phyloP scores from a whole-genome alignment of 2,329 filamentous ascomycete genomes.

The Reticulascus tulasneorum region DNA sequence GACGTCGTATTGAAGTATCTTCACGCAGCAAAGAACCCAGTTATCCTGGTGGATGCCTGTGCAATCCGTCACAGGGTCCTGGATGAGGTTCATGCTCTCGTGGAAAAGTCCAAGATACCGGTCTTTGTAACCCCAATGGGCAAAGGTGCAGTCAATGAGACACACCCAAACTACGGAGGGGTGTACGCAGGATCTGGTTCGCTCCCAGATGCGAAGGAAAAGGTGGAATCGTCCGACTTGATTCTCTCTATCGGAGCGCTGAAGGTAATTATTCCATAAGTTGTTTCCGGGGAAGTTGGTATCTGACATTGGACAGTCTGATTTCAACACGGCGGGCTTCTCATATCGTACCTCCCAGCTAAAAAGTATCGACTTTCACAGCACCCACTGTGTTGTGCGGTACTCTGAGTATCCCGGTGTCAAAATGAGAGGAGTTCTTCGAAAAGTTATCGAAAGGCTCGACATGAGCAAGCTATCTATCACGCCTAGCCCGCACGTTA shows the following conservation, averaged over 20 bases:
- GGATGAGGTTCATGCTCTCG: constrained; percentile 66
- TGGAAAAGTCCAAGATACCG: constrained; percentile 70
- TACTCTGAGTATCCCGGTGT: constrained; percentile 77
- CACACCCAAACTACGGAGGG: constrained; percentile 70
- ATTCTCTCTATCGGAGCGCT: constrained; percentile 67
- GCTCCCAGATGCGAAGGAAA: constrained; percentile 57
- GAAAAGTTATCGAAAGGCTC: constrained; percentile 60
- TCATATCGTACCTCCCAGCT: constrained; percentile 74
- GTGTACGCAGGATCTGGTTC: constrained; percentile 82
- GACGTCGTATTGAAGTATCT: constrained; percentile 72
- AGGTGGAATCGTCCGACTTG: constrained; percentile 66
- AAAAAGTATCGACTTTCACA: constrained; percentile 78
- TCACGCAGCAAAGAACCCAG: constrained; percentile 66
- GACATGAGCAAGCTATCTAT: constrained; percentile 55
- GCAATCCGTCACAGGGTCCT: constrained; percentile 73
- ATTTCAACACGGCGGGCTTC: constrained; percentile 82
- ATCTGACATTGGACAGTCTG: constrained; percentile 43
- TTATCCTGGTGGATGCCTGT: constrained; percentile 80
- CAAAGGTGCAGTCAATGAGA: constrained; percentile 78
- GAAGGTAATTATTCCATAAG: constrained; percentile 28
- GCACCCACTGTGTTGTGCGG: constrained; percentile 65
- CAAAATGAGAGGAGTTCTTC: constrained; percentile 73
- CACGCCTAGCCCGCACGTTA: constrained; percentile 47
- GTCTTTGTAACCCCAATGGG: constrained; percentile 90
- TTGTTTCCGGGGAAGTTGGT: too few species aligned